phyloP scores from a whole-genome alignment of 768 basidiomycete species.

The Coprinopsis strossmayeri region DNA sequence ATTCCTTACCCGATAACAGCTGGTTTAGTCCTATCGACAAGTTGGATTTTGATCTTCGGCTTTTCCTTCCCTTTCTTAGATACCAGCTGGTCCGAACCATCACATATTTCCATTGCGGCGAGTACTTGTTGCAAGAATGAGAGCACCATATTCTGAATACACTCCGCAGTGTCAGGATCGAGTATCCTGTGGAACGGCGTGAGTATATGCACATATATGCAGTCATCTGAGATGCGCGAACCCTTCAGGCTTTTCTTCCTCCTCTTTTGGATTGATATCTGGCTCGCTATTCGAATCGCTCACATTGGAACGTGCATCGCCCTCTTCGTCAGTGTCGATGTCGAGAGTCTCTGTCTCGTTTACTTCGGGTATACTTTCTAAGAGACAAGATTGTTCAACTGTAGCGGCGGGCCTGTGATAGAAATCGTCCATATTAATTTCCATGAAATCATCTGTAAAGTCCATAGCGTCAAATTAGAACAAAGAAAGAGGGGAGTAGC shows the following conservation, averaged over 20 bases:
- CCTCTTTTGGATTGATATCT: no score
- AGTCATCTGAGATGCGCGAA: no score
- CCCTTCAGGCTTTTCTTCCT: no score
- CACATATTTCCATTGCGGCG: background rate
- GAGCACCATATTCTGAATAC: slow-evolving; percentile 30
- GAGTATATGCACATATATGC: slow-evolving; percentile 6
- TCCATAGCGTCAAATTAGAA: background rate
- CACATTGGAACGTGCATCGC: no score
- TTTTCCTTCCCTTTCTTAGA: slow-evolving; percentile 9
- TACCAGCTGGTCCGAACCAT: background rate
- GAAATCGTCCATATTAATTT: no score
- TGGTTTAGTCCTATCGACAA: slow-evolving; percentile 28
- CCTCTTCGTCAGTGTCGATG: no score
- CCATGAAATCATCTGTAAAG: no score
- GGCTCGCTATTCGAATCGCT: no score
- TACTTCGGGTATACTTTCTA: no score
- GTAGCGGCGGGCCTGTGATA: no score
- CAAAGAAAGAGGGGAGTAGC: background rate
- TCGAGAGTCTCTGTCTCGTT: no score
- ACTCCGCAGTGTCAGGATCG: slow-evolving; percentile 13
- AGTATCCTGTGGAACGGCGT: background rate
- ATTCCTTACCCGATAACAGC: slow-evolving; percentile 20
- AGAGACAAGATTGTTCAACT: no score
- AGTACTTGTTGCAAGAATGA: slow-evolving; percentile 21
- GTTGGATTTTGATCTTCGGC: slow-evolving; percentile 25